A percentile compares a stretch with the other conserved stretches of the same genome.
phyloP scores from a whole-genome alignment of 192 early-diverging fungal genomes.

The Globomyces pollinis-pini region DNA sequence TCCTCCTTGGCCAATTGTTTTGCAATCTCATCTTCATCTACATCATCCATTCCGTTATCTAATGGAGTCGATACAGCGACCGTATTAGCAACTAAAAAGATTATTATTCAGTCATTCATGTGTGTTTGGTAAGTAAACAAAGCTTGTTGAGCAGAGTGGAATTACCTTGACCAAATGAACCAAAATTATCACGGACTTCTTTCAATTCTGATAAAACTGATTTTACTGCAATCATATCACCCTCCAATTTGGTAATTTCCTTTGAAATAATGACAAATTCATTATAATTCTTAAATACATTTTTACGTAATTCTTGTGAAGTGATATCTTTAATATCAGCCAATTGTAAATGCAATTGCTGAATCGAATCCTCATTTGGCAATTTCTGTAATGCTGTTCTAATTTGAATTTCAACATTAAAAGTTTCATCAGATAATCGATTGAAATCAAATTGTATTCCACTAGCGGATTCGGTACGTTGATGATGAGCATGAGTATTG shows the following conservation, averaged over 20 bases:
- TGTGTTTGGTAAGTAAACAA: no score
- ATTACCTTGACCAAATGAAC: neutral
- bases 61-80: conserved; percentile 1
- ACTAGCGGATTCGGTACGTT: no score
- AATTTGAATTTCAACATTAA: neutral
- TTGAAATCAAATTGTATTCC: no score
- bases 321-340: conserved; percentile 60
- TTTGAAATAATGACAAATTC: conserved; percentile 83
- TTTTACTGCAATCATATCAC: conserved; percentile 64
- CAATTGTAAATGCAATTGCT: conserved; percentile 19
- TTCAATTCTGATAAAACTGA: conserved; percentile 61
- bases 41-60: neutral
- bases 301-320: conserved; percentile 65
- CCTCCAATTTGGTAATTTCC: conserved; percentile 54
- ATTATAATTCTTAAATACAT: conserved; percentile 75
- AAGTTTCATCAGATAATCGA: conserved; percentile 1
- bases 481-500: no score
- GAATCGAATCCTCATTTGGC: conserved; percentile 17
- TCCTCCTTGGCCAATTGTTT: neutral
- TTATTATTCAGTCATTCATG: neutral
- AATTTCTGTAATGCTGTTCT: conserved; percentile 2
- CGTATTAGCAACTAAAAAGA: conserved; percentile 11
- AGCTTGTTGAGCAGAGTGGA: no score
- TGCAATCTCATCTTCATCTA: conserved; percentile 7
- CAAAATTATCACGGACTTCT: conserved; percentile 45